These are phyloP conservation scores for Phellinidium pouzarii DNA, from an alignment of 1,284 basidiomycete genomes.

Conservation along the genomic window DNA sequence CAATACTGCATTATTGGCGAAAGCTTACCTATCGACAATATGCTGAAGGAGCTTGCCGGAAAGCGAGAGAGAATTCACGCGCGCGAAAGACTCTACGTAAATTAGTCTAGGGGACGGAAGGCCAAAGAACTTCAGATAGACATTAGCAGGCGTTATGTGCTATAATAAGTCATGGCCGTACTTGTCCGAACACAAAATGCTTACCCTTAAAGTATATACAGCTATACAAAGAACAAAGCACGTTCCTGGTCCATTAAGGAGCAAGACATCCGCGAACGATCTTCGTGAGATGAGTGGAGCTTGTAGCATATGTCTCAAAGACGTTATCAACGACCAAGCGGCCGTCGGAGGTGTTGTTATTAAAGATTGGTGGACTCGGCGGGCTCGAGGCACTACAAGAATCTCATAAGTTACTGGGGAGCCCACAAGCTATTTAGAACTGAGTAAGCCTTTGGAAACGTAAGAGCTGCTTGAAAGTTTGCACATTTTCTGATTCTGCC, in stretches of 20 bases:
- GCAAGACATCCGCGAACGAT: constrained; percentile 67
- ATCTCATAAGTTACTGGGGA: constrained; percentile 39
- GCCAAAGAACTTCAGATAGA: constrained; percentile 58
- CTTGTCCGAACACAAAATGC: constrained; percentile 25
- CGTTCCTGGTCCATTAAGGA: constrained; percentile 95
- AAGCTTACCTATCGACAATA: constrained; percentile 68
- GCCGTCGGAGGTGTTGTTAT: constrained; percentile 64
- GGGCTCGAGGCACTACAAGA: constrained; percentile 75
- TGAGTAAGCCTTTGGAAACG: constrained; percentile 6
- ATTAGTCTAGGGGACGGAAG: constrained; percentile 69
- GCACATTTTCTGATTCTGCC: constrained; percentile 8
- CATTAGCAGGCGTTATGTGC: constrained; percentile 3
- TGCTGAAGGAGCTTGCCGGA: constrained; percentile 78
- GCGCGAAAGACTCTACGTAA: constrained; percentile 94
- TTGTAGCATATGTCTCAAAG: constrained; percentile 52
- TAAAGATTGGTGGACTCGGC: constrained; percentile 75
- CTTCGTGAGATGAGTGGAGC: constrained; percentile 34
- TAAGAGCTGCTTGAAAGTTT: not conserved
- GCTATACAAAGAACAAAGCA: constrained; percentile 78
- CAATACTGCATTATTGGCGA: no score
- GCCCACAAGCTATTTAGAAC: constrained; percentile 5
- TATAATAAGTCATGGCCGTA: constrained; percentile 4
- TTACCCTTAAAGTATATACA: constrained; percentile 70
- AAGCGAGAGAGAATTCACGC: constrained; percentile 77
- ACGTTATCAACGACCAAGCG: constrained; percentile 48